phyloP scores from a whole-genome alignment of 768 basidiomycete species.

The Agaricus bisporus region DNA sequence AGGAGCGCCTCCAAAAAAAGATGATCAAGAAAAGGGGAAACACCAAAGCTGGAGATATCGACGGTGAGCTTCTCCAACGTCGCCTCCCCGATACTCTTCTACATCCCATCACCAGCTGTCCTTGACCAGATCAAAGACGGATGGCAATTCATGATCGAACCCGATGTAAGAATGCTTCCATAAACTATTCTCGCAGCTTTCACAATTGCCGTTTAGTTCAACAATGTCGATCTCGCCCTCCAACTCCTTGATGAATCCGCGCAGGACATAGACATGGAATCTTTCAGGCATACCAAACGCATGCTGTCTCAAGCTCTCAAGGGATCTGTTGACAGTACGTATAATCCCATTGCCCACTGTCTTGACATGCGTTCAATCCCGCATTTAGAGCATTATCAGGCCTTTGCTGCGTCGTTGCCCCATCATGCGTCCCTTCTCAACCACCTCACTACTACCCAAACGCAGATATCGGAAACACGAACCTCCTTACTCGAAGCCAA shows the following conservation, averaged over 20 bases:
- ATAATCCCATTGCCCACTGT: constrained; percentile 1
- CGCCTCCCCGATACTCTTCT: constrained; percentile 9
- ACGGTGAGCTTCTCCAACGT: constrained; percentile 43
- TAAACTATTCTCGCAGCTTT: constrained; percentile 9
- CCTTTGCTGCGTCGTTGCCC: constrained; percentile 90
- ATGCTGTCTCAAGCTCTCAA: constrained; percentile 77
- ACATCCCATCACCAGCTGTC: constrained; percentile 45
- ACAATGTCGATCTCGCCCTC: constrained; percentile 89
- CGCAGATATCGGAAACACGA: constrained; percentile 67
- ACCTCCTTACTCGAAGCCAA: constrained; percentile 70
- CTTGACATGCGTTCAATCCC: constrained; percentile 4
- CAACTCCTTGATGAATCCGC: constrained; percentile 78
- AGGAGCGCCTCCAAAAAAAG: constrained; percentile 64
- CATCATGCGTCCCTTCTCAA: constrained; percentile 77
- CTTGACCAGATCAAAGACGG: constrained; percentile 82
- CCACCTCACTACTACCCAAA: constrained; percentile 68
- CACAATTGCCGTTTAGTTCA: constrained; percentile 53
- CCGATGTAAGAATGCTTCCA: constrained; percentile 50
- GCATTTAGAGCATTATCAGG: constrained; percentile 75
- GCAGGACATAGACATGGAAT: constrained; percentile 65
- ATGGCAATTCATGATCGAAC: constrained; percentile 84
- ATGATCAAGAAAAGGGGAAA: constrained; percentile 49
- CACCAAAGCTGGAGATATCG: constrained; percentile 74
- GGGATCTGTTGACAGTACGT: constrained; percentile 84
- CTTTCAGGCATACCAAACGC: constrained; percentile 71